Evolutionary conservation across 1,139 yeast genomes (phyloP), one percentile per base, ranked within the genome.

Genomic region (Yamadazyma atmosphaerica): DNA sequence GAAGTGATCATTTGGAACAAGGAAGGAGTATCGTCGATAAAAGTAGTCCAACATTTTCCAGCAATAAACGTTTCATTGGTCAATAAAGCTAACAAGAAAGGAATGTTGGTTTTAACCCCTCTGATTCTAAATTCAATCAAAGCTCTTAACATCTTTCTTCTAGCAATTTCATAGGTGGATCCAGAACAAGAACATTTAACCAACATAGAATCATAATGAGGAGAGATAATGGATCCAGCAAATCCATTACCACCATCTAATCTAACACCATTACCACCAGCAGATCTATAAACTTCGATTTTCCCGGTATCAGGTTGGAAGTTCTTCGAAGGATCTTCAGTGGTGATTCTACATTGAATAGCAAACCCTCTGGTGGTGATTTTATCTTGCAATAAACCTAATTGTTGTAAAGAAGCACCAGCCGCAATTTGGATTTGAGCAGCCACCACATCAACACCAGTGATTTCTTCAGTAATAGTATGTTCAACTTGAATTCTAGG

Each of bases 391-490:
- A 90, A 72, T 47, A 92, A 76, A 15, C 98, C 98, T 55, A 92
- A 76, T 61, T 92, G 95, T 51, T 83, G 83, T 55, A 92, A 76
- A 2, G 96, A 79, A 28, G 98, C 98, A 56, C 99, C 99, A 5
- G 98, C 98, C 38, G 98, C 98, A 57, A 92, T 89, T 72, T 94
- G 98, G 56, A 92, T 92, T 72, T 92, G 99, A 15, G 98, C 98
- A 44, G 98, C 96, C 24, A 92, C 98, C 50, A 92, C 77, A 66
- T 92, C 98, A 47, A 92, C 95, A 51, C 99, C 98, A 17, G 98
- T 92, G 61, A 92, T 92, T 71, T 92, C 98, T 69, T 92, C 99
- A 41, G 98, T 90, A 64, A 92, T 92, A 36, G 98, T 92, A 70
- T 92, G 98, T 74, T 92, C 98, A 46, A 90, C 98, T 69, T 92